Conservation (phyloP, 2,329 filamentous ascomycete genomes). For the Blastomyces parvus region DNA sequence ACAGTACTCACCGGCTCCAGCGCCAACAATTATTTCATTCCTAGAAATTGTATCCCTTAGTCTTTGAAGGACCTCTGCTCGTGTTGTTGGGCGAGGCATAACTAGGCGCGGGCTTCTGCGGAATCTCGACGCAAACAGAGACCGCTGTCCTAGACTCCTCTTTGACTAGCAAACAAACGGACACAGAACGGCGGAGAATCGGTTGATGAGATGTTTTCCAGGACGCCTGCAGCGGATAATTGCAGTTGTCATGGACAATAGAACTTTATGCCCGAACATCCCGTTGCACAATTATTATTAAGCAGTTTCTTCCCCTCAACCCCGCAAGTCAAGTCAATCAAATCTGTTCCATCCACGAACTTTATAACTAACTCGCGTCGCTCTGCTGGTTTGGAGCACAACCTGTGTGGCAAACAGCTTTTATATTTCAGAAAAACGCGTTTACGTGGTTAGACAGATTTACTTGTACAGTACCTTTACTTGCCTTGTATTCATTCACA, state of each 20-base stretch:
- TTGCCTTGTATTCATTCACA: neutral
- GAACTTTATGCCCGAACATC: no score
- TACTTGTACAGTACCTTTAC: neutral
- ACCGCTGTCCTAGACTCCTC: neutral
- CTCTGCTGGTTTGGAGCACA: neutral
- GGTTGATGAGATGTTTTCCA: neutral
- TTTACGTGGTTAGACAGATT: neutral
- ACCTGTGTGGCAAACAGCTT: neutral
- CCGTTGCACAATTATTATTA: slow-evolving; percentile 4
- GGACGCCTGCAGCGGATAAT: neutral
- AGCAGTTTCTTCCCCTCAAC: neutral
- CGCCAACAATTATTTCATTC: slow-evolving; percentile 55
- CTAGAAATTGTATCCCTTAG: slow-evolving; percentile 47
- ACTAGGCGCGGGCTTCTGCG: neutral
- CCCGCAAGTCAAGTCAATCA: neutral
- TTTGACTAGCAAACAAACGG: neutral
- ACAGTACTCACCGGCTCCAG: slow-evolving; percentile 46
- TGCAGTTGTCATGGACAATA: neutral
- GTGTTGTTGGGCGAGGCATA: slow-evolving; percentile 51
- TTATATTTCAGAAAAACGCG: neutral
- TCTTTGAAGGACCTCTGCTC: slow-evolving; percentile 46
- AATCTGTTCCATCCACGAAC: neutral
- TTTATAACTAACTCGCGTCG: neutral
- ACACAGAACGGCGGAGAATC: neutral
- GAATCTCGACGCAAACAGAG: neutral